A percentile compares a stretch with the other conserved stretches of the same genome.
Evolutionary conservation across 805 yeast species (phyloP).

Genomic region (Candida broadrunensis): DNA sequence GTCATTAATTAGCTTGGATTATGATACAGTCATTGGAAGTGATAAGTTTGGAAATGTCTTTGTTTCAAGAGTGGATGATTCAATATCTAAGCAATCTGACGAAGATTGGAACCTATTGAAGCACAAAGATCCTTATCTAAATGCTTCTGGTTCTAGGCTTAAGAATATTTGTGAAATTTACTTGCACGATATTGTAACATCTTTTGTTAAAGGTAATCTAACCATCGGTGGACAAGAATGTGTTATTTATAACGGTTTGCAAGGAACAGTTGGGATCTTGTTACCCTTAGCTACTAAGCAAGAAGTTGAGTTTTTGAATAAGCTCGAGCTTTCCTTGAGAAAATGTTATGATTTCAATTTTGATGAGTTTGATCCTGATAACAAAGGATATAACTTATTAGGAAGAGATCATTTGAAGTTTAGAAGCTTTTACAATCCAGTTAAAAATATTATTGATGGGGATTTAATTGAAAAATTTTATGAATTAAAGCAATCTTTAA

Average conservation of each 20-base stretch:
- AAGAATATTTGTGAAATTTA: constrained; percentile 54
- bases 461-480: constrained; percentile 69
- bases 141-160: constrained; percentile 55
- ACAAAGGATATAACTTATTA: constrained; percentile 35
- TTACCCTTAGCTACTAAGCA: constrained; percentile 61
- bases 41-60: constrained; percentile 84
- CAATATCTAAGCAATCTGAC: constrained; percentile 46
- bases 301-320: constrained; percentile 59
- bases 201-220: constrained; percentile 48
- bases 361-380: constrained; percentile 11
- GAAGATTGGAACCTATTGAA: constrained; percentile 43
- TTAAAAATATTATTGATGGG: constrained; percentile 78
- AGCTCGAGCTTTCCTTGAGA: constrained; percentile 49
- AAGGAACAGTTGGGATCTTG: constrained; percentile 77
- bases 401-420: constrained; percentile 68
- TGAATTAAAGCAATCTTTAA: constrained; percentile 27
- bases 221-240: constrained; percentile 56
- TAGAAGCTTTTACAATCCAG: constrained; percentile 81
- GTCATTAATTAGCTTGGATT: constrained; percentile 58
- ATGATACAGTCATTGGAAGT: constrained; percentile 75
- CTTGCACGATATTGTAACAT: constrained; percentile 67
- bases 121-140: constrained; percentile 31
- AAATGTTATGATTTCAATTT: constrained; percentile 22
- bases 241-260: constrained; percentile 69
- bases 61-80: constrained; percentile 59